Percentiles rank a stretch among this genome's conserved stretches.
phyloP scores from a whole-genome alignment of 495 filamentous ascomycete species.

The Cercophora samala region DNA sequence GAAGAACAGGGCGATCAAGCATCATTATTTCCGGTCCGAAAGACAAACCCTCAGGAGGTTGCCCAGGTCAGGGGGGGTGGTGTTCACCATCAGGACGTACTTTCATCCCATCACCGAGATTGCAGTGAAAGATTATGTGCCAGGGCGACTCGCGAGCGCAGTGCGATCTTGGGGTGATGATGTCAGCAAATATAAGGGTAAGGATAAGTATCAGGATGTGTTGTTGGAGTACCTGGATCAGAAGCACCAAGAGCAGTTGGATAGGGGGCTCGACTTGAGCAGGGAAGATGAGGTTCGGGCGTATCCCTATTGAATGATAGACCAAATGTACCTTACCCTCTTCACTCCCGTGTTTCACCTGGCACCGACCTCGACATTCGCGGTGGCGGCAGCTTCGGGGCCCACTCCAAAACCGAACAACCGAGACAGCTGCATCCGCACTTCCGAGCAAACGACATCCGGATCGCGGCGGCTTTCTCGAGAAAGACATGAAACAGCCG shows the following conservation, averaged over 20 bases:
- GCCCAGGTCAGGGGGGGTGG: constrained; percentile 70
- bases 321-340: background rate
- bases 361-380: background rate
- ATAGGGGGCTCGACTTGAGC: constrained; percentile 58
- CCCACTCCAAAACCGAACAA: background rate
- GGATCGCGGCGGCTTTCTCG: background rate
- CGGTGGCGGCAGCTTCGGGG: background rate
- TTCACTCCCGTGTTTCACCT: too few species aligned
- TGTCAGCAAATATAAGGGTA: constrained; percentile 80
- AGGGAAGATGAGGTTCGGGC: constrained; percentile 56
- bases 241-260: constrained; percentile 75
- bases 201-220: constrained; percentile 72
- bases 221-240: constrained; percentile 78
- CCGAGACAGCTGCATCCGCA: background rate
- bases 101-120: constrained; percentile 68
- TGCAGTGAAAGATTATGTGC: constrained; percentile 65
- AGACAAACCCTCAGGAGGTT: constrained; percentile 71
- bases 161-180: constrained; percentile 84
- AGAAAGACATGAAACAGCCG: background rate
- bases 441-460: background rate
- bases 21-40: constrained; percentile 79
- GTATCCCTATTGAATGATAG: constrained; percentile 23
- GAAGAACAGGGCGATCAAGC: constrained; percentile 69
- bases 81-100: constrained; percentile 78
- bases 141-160: constrained; percentile 67